Evolutionary conservation across 2,329 filamentous ascomycete genomes (phyloP), one percentile per base, ranked within the genome.

Genomic region (Botrytis aclada): DNA sequence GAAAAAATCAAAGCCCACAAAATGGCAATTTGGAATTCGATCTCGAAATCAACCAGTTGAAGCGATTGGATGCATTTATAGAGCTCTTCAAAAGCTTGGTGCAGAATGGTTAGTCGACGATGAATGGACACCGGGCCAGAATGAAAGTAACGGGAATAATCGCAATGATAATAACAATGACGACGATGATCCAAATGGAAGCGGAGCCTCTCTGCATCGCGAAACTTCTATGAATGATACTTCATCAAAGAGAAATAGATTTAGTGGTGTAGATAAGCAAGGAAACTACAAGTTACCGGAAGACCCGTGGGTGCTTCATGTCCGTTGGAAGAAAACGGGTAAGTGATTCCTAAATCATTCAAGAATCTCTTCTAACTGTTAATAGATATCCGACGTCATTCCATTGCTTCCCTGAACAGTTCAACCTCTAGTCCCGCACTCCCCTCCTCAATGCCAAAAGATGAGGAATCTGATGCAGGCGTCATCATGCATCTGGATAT

Each of bases 11-110:
- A 94, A 93, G 80, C 92, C 92, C 1, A 93, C 95, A 25, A 93
- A 95, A 77, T 99, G 96, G 96, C 96, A 99, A 81, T 99, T 99
- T 81, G 96, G 96, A 72, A 99, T 99, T 75, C 89, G 96, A 54
- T 97, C 94, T 63, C 90, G 96, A 66, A 99, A 98, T 80, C 92
- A 94, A 72, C 96, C 96, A 0, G 94, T 95, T 79, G 96, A 99
- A 82, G 96, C 96, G 0, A 92, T 99, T 82, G 85, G 97, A 39
- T 98, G 95, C 79, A 96, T 99, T 72, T 98, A 98, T 85, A 94
- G 95, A 81, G 95, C 96, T 0, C 85, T 99, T 61, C 87, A 90
- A 74, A 95, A 95, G 77, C 90, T 98, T 79, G 95, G 94, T 45
- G 96, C 95, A 20, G 90, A 94, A 67, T 98, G 97, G 92, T 90